Evolutionary conservation across 2,329 filamentous ascomycete species (phyloP).

Genomic region (Botrytis hyacinthi): DNA sequence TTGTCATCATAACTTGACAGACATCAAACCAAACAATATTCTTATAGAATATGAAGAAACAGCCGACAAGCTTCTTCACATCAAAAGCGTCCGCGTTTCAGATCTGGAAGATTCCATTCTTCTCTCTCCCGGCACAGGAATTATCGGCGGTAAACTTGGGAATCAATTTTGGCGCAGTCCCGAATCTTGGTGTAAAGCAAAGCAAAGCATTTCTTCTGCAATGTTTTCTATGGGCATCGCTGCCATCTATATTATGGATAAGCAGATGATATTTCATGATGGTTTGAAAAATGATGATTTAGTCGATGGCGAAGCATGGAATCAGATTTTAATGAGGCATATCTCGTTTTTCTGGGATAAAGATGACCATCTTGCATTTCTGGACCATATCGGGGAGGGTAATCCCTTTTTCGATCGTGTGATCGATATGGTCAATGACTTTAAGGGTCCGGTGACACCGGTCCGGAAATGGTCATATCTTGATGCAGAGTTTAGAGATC

Average conservation of each 20-base stretch:
- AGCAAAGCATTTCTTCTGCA: constrained; percentile 43
- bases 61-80: neutral
- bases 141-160: constrained; percentile 40
- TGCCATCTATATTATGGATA: constrained; percentile 46
- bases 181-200: constrained; percentile 44
- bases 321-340: constrained; percentile 44
- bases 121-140: neutral
- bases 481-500: neutral
- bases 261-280: constrained; percentile 43
- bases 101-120: neutral
- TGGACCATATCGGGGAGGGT: constrained; percentile 43
- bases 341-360: constrained; percentile 49
- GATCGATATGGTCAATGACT: constrained; percentile 25
- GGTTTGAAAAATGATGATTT: constrained; percentile 21
- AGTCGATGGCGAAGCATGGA: constrained; percentile 35
- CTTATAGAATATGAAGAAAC: constrained; percentile 41
- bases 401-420: constrained; percentile 44
- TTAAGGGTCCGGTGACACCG: neutral
- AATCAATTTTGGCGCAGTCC: constrained; percentile 49
- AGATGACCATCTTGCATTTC: constrained; percentile 43
- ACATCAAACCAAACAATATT: constrained; percentile 48
- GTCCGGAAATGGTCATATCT: neutral
- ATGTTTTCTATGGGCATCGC: constrained; percentile 47
- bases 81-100: neutral
- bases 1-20: constrained; percentile 27